phyloP scores from a whole-genome alignment of 2,329 filamentous ascomycete species.

The Neonectria faginata region DNA sequence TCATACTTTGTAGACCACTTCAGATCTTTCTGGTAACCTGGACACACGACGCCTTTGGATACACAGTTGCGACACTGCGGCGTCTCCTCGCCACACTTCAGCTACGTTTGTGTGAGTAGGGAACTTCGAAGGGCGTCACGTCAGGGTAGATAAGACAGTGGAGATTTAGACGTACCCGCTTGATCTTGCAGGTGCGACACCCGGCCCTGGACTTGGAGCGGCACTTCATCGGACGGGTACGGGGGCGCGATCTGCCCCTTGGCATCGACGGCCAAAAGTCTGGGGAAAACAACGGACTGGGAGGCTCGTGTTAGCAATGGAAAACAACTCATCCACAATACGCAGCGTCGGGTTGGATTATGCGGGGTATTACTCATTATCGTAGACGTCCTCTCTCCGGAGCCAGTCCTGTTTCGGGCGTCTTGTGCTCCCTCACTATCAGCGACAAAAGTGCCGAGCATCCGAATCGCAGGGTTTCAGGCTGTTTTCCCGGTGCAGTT shows the following conservation, averaged over 20 bases:
- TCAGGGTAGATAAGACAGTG: background rate
- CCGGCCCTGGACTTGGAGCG: constrained; percentile 29
- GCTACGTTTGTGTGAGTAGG: constrained; percentile 21
- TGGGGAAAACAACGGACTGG: constrained; percentile 11
- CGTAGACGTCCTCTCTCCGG: background rate
- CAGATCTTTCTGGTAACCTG: constrained; percentile 37
- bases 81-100: constrained; percentile 45
- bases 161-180: constrained; percentile 28
- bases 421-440: background rate
- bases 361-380: constrained; percentile 5
- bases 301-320: constrained; percentile 1
- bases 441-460: constrained; percentile 13
- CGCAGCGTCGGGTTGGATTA: background rate
- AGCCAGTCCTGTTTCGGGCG: background rate
- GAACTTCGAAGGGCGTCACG: background rate
- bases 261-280: constrained; percentile 12
- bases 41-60: constrained; percentile 38
- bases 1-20: constrained; percentile 43
- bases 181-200: constrained; percentile 34
- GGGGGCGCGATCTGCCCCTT: background rate
- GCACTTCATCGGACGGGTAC: constrained; percentile 9
- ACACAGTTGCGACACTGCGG: constrained; percentile 40
- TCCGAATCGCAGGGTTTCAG: constrained; percentile 9
- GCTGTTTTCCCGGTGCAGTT: no score
- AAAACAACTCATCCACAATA: background rate